These are phyloP conservation scores for Hypomontagnella monticulosa DNA, from an alignment of 495 filamentous ascomycete species.

Conservation along the genomic window DNA sequence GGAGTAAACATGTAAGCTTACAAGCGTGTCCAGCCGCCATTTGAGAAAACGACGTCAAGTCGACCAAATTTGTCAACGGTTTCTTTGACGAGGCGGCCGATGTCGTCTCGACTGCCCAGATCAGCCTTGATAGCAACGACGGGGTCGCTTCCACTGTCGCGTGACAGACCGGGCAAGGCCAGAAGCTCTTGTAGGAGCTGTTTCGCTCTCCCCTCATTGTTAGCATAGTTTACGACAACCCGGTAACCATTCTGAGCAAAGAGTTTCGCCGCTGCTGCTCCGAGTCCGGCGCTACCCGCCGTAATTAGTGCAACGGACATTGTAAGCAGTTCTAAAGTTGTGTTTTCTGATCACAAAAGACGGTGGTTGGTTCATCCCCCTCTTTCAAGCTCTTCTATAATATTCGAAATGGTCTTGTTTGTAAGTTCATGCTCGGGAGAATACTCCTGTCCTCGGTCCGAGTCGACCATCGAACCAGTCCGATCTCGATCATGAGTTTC, in stretches of 20 bases:
- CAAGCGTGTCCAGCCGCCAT: conserved; percentile 65
- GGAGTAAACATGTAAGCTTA: conserved; percentile 10
- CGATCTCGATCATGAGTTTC: too few relatives aligned
- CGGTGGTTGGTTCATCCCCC: background rate
- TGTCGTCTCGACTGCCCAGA: conserved; percentile 53
- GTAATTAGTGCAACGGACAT: conserved; percentile 62
- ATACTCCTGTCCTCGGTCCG: too few relatives aligned
- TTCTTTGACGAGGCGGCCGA: conserved; percentile 56
- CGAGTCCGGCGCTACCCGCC: conserved; percentile 65
- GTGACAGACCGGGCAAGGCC: conserved; percentile 32
- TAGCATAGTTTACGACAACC: conserved; percentile 64
- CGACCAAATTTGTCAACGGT: conserved; percentile 56
- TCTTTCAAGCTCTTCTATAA: background rate
- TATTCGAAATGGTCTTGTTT: too few relatives aligned
- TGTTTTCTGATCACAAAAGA: too few relatives aligned
- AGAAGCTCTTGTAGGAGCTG: conserved; percentile 56
- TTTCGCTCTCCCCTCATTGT: conserved; percentile 55
- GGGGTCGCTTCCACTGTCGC: conserved; percentile 20
- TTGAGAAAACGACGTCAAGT: conserved; percentile 65
- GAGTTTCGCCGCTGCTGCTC: conserved; percentile 61
- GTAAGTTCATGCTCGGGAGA: too few relatives aligned
- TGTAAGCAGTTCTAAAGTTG: background rate
- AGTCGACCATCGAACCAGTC: too few relatives aligned
- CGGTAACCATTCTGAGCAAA: conserved; percentile 60
- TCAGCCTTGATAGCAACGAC: conserved; percentile 61